These are phyloP conservation scores for Polytrichum formosum DNA, from an alignment of 225 moss, liverwort and hornwort species.

Conservation along the genomic window DNA sequence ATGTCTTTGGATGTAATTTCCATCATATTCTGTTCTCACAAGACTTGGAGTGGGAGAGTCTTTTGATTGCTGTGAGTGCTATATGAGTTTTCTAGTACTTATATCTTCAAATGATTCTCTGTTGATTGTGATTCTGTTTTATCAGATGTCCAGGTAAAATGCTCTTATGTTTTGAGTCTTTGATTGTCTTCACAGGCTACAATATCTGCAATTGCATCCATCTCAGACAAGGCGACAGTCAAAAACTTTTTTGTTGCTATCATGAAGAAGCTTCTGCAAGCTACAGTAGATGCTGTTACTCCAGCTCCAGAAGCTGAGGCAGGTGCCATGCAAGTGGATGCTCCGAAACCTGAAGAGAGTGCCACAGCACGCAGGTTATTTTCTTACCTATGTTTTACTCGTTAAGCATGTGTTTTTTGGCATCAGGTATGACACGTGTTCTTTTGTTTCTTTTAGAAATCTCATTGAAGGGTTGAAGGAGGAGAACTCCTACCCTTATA, in stretches of 20 bases:
- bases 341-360: constrained; percentile 71
- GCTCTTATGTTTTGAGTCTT: background rate
- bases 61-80: too few species aligned
- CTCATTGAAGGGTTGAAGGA: too few species aligned
- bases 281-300: constrained; percentile 75
- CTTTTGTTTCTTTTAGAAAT: background rate
- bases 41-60: too few species aligned
- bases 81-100: too few species aligned
- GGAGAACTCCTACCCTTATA: too few species aligned
- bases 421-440: too few species aligned
- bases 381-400: background rate
- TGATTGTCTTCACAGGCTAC: constrained; percentile 40
- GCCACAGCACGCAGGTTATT: constrained; percentile 61
- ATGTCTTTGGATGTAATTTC: too few species aligned
- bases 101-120: too few species aligned
- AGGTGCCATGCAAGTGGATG: constrained; percentile 79
- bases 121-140: too few species aligned
- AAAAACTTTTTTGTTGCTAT: constrained; percentile 89
- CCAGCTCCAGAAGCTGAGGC: constrained; percentile 38
- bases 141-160: too few species aligned
- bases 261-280: constrained; percentile 93
- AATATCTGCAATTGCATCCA: constrained; percentile 82
- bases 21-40: too few species aligned
- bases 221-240: constrained; percentile 74
- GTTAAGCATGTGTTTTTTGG: too few species aligned